Evolutionary conservation across 1,139 yeast species (phyloP), one percentile per base, ranked within the genome.

Genomic region (Yamadazyma mexicana): DNA sequence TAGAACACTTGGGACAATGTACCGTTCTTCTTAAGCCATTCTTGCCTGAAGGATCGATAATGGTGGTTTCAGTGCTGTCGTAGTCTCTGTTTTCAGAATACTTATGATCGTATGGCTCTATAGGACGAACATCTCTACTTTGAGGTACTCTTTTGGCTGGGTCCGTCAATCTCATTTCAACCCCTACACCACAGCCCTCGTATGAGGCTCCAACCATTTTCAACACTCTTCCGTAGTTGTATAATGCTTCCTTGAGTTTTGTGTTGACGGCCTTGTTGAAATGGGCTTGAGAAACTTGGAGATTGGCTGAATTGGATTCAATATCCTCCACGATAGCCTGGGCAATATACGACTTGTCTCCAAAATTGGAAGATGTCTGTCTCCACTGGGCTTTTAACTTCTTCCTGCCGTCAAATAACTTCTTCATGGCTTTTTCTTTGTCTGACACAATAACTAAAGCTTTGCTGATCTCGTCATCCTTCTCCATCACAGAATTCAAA

Each of bases 221-320:
- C 30, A 76, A 50, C 17, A 69, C 55, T 20, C 56, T 41, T 20
- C 65, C 56, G 47, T 73, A 78, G 34, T 76, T 79, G 15, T 60
- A 52, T 7, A 77, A 54, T 1, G 79, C 55, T 12, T 67, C 70
- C 43, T 65, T 73, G 45, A 80, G 61, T 9, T 70, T 71, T 16
- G 56, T 64, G 28, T 67, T 62, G 15, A 79, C 69, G 0, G 81
- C 64, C 39, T 79, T 63, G 6, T 66, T 59, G 37, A 70, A 66
- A 50, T 80, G 85, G 26, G 65, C 69, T 44, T 73, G 75, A 7
- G 76, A 73, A 20, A 79, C 74, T 38, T 69, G 75, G 16, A 76
- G 61, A 33, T 76, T 70, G 48, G 74, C 67, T 25, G 65, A 66
- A 37, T 69, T 55, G 44, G 75, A 79, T 50, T 79, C 84, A 26